Evolutionary conservation across 2,329 filamentous ascomycete species (phyloP), one percentile per base, ranked within the genome.

Genomic region (Aspergillus versicolor): DNA sequence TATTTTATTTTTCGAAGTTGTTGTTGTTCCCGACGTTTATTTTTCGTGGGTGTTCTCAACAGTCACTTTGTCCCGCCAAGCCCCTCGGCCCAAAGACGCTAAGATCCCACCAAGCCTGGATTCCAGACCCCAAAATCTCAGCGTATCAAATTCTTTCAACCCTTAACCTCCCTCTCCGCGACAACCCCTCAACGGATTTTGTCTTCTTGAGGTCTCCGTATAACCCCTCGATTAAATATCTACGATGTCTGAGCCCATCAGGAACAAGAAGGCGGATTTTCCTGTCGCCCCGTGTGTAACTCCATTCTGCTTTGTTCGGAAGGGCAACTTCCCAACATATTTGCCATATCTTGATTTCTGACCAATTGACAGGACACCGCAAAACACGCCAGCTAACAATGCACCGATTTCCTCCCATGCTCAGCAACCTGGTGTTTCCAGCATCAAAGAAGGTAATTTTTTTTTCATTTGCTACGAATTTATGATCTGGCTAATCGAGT

Each of bases 331-430:
- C 9, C 17, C 40, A 46, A 21, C 49, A 22, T 30, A 44, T 42
- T 34, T 46, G 49, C 24, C 21, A 19, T 51, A 47, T 45, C 32
- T 61, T 59, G 57, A 62, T 59, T 54, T 65, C 62, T 70, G 63
- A 63, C 63, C 56, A 44, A 49, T 62, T 60, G 52, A 73, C 77
- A 97, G 94, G 71, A 99, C 94, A 73, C 94, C 94, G 72, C 94
- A 99, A 81, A 99, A 99, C 82, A 99, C 94, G 56, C 94, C 94
- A 67, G 89, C 91, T 66, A 92, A 87, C 79, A 92, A 93, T 81
- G 94, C 95, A 66, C 94, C 94, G 65, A 97, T 99, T 79, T 96
- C 92, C 53, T 97, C 93, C 62, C 93, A 94, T 78, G 94, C 95
- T 67, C 92, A 96, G 80, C 91, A 96, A 80, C 94, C 94, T 62